Evolutionary conservation across 2,329 filamentous ascomycete species (phyloP), one percentile per base, ranked within the genome.

Genomic region (Hypoxylon sp.): DNA sequence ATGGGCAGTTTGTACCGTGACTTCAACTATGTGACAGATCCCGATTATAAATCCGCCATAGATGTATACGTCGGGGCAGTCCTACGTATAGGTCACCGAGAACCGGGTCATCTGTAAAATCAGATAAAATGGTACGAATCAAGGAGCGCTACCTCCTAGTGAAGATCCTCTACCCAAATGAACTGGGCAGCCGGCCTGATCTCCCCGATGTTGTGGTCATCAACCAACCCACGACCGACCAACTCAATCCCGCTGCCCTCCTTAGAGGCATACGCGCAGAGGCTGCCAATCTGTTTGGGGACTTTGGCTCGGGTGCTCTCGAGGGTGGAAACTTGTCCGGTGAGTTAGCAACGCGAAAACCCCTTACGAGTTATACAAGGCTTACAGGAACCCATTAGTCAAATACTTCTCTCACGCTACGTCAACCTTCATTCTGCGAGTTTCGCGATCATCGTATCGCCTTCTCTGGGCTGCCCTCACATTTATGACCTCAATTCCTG

Each of bases 101-200:
- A 38, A 32, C 2, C 28, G 8, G 9, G 52, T 58, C 24, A 7
- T 32, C n/a, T 20, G 16, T 36, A 16, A 55, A 26, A 8, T 18
- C 8, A 28, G 20, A 24, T 71, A 80, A 44, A 50, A 97, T 99
- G 96, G 96, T 99, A 64, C 93, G 96, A 76, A 88, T 98, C 71
- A 99, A 99, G 80, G 91, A 97, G 79, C 90, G 96, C 73, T 99
- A 99, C 78, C 87, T 99, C 16, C 88, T 98, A n/a, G 88, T 98
- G 67, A 93, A 97, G 76, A 93, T 98, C 70, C 84, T 98, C 48
- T 97, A 97, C 74, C 93, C 94, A 0, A 84, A 88, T 5, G 81
- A 87, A 11, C 68, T 82, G 8, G 68, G 74, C 48, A 69, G 72
- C 64, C 78, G 77, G 61, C 51, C 75, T 32, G 77, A 79, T 71